Evolutionary conservation across 2,329 filamentous ascomycete genomes (phyloP).

Genomic region (Sarocladium kiliense): DNA sequence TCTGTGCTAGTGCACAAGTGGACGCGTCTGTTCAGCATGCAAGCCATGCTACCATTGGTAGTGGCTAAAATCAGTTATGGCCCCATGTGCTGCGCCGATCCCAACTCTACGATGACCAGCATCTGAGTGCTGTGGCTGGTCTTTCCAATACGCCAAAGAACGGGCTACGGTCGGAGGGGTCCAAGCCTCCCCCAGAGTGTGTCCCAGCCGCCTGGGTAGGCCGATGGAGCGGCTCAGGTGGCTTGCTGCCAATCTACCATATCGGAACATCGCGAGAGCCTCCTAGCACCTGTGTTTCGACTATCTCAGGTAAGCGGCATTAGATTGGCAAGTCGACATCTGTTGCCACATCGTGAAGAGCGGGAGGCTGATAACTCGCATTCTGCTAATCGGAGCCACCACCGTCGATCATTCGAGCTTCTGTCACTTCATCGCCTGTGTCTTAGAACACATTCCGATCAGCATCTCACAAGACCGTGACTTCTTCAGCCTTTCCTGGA

Average conservation of each 20-base stretch:
- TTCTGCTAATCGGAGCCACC: neutral
- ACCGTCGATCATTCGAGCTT: neutral
- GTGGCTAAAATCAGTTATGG: neutral
- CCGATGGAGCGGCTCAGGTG: neutral
- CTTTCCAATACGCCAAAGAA: neutral
- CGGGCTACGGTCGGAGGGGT: neutral
- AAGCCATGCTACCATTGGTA: neutral
- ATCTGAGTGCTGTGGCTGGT: no score
- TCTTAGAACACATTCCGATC: neutral
- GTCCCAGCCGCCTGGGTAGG: neutral
- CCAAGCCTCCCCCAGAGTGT: neutral
- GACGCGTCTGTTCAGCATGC: no score
- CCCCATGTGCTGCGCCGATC: no score
- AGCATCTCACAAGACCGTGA: neutral
- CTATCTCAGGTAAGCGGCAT: neutral
- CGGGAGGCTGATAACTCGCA: neutral
- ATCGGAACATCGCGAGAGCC: neutral
- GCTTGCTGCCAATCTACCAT: constrained; percentile 3
- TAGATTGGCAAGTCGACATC: neutral
- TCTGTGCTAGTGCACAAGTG: no score
- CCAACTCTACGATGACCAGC: no score
- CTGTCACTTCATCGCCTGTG: neutral
- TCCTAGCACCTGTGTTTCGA: neutral
- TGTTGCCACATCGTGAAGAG: neutral
- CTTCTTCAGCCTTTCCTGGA: no score